Base-by-base conservation (phyloP, 192 early-diverging fungal genomes). In the Coemansia umbellata region DNA sequence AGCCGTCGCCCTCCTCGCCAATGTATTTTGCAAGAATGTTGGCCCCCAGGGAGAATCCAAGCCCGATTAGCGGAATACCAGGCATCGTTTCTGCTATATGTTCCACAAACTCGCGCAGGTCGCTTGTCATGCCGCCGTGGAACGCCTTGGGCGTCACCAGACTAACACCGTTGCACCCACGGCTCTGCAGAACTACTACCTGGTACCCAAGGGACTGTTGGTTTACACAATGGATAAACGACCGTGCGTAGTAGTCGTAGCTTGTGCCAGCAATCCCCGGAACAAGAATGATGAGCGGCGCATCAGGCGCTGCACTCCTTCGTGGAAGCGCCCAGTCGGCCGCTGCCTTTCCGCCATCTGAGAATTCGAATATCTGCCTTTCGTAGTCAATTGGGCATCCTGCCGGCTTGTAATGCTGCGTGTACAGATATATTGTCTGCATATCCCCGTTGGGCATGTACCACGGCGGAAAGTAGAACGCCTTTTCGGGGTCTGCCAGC, bases 21-120 rank as follows among this genome's bases (percentile, higher is more conserved):
- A 94, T 78, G 50, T 86, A 91, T 79, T 95, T 98, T 58, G 87
- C 84, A 49, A 98, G 54, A 23, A 98, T 89, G 67, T 96, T 98
- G 21, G 93, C 82, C 5, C 95, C 95, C 27, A 98, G 73, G 19
- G 88, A 91, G 62, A 92, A 98, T 5, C 95, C 95, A 43, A 92
- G 65, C 13, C 84, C 92, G 50, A 93, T 69, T 48, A 94, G 47
- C 8, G 87, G 83, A 24, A 87, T 78, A n/a, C 71, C 58, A 0
- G 91, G 84, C 40, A 73, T 53, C 19, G 80, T 58, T 14, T 87
- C 42, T 6, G 43, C 37, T 31, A 77, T 23, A 21, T 70, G 41
- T 31, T 41, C 37, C 8, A 77, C 47, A 45, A 63, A 70, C 55
- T 77, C 67, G 37, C 74, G 67, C 30, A 77, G 24, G 74, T 98